A percentile compares a stretch with the other conserved stretches of the same genome.
phyloP scores from a whole-genome alignment of 768 basidiomycete genomes.

The Boletus edulis region DNA sequence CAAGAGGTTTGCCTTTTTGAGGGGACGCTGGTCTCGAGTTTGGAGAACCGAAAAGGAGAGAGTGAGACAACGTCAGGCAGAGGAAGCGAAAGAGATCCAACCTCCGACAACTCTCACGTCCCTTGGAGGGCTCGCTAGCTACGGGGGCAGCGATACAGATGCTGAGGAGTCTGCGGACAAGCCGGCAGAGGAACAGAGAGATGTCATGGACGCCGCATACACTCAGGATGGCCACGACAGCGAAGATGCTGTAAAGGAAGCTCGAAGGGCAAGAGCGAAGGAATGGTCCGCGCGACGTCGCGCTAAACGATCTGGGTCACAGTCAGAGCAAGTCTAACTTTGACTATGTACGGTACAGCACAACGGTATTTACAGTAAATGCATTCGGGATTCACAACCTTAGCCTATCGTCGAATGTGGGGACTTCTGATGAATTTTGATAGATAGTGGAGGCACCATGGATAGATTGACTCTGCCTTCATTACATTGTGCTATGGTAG shows the following conservation, averaged over 20 bases:
- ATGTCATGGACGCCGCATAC: neutral
- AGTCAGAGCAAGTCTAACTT: constrained; percentile 2
- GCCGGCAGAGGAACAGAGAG: constrained; percentile 3
- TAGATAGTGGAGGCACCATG: no score
- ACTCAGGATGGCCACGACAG: neutral
- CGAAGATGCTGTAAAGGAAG: constrained; percentile 36
- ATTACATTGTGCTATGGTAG: no score
- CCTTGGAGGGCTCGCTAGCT: constrained; percentile 56
- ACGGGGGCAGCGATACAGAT: constrained; percentile 56
- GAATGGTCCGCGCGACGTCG: constrained; percentile 58
- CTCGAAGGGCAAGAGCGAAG: constrained; percentile 53
- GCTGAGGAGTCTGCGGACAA: constrained; percentile 30
- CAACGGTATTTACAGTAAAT: no score
- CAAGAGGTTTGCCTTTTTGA: constrained; percentile 75
- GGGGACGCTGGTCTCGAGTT: constrained; percentile 66
- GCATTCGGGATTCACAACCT: no score
- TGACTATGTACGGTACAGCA: neutral
- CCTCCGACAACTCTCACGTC: constrained; percentile 14
- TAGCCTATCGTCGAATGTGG: no score
- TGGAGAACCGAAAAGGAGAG: constrained; percentile 61
- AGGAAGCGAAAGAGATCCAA: constrained; percentile 25
- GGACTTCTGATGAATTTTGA: no score
- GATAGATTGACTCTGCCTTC: no score
- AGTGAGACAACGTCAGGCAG: constrained; percentile 29
- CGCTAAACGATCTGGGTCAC: constrained; percentile 14